Evolutionary conservation across 2,329 filamentous ascomycete genomes (phyloP).

Genomic region (Clarireedia homoeocarpa): DNA sequence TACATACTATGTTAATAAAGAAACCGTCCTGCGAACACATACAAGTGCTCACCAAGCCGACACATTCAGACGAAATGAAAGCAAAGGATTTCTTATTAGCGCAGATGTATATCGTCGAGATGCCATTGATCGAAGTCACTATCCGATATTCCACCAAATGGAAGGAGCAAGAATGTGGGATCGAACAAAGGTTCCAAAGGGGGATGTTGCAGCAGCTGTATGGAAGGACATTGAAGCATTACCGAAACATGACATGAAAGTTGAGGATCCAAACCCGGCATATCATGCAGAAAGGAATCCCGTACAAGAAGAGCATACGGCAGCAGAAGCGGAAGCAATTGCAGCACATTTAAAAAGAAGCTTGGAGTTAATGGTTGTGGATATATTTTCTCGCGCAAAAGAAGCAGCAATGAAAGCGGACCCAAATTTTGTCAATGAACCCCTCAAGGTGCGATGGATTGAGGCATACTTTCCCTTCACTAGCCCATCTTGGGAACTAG

Average conservation of each 20-base stretch:
- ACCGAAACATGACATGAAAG: slow-evolving; percentile 64
- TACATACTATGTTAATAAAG: slow-evolving; percentile 88
- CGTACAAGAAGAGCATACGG: slow-evolving; percentile 65
- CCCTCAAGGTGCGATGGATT: slow-evolving; percentile 83
- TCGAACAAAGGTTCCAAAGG: slow-evolving; percentile 48
- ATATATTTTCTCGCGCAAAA: slow-evolving; percentile 76
- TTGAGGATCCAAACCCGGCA: slow-evolving; percentile 77
- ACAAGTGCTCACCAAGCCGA: slow-evolving; percentile 90
- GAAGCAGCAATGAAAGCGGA: slow-evolving; percentile 49
- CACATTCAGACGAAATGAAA: slow-evolving; percentile 64
- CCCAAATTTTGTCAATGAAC: slow-evolving; percentile 51
- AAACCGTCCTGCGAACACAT: slow-evolving; percentile 82
- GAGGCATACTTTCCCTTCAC: slow-evolving; percentile 98
- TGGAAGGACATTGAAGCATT: slow-evolving; percentile 62
- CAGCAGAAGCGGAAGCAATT: slow-evolving; percentile 74
- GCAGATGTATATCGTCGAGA: slow-evolving; percentile 95
- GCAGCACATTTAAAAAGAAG: slow-evolving; percentile 81
- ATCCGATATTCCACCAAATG: slow-evolving; percentile 98
- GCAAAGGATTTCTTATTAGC: slow-evolving; percentile 77
- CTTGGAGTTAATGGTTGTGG: slow-evolving; percentile 81
- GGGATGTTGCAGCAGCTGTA: slow-evolving; percentile 57
- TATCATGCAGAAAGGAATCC: slow-evolving; percentile 76
- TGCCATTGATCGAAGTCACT: slow-evolving; percentile 90
- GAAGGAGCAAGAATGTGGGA: slow-evolving; percentile 91
- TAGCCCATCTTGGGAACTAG: slow-evolving; percentile 89